Evolutionary conservation across 2,329 filamentous ascomycete species (phyloP).

Genomic region (Aspergillus luchuensis): DNA sequence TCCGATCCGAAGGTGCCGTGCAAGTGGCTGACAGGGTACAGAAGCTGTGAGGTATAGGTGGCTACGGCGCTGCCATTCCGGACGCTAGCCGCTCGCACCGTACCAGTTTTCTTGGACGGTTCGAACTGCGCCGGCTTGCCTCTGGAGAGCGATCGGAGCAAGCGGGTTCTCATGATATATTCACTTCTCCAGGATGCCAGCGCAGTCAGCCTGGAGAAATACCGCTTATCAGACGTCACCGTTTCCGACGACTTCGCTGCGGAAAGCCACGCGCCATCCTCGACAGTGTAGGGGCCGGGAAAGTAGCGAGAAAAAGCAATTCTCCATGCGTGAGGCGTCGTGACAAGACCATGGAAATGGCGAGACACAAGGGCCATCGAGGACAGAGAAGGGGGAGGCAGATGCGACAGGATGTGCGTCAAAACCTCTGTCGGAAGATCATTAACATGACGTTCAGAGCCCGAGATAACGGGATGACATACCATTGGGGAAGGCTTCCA

Average conservation of each 20-base stretch:
- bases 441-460: slow-evolving; percentile 17
- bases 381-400: slow-evolving; percentile 81
- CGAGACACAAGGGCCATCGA: slow-evolving; percentile 83
- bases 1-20: slow-evolving; percentile 74
- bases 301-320: slow-evolving; percentile 91
- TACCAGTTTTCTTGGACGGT: slow-evolving; percentile 54
- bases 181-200: slow-evolving; percentile 95
- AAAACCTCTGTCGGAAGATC: slow-evolving; percentile 69
- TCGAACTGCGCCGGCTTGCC: slow-evolving; percentile 70
- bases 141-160: slow-evolving; percentile 76
- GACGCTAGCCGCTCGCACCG: slow-evolving; percentile 55
- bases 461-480: slow-evolving; percentile 23
- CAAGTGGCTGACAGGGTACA: slow-evolving; percentile 75
- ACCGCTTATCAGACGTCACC: slow-evolving; percentile 71
- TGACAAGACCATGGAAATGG: slow-evolving; percentile 83
- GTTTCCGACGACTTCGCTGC: slow-evolving; percentile 54
- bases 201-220: slow-evolving; percentile 78
- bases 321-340: slow-evolving; percentile 89
- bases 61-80: slow-evolving; percentile 73
- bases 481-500: slow-evolving; percentile 80
- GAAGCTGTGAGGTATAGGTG: slow-evolving; percentile 83
- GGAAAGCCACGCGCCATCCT: slow-evolving; percentile 43
- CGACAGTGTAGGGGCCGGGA: slow-evolving; percentile 67
- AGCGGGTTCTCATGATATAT: slow-evolving; percentile 82
- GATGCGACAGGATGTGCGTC: slow-evolving; percentile 86